A percentile compares a stretch with the other conserved stretches of the same genome.
phyloP scores from a whole-genome alignment of 805 yeast genomes.

The Candida bentonensis region DNA sequence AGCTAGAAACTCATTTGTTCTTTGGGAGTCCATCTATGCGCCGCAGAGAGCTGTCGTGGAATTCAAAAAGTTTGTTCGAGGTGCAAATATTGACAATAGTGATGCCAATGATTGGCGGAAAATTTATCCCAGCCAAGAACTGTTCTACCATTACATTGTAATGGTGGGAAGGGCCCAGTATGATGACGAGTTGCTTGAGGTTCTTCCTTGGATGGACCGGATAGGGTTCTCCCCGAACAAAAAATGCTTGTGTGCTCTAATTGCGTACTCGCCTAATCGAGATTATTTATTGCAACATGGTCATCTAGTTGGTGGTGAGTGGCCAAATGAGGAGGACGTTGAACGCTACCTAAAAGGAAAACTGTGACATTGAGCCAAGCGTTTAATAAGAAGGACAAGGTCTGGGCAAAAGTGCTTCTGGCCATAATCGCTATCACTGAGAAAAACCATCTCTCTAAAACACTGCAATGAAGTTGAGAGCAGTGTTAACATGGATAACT shows the following conservation, averaged over 20 bases:
- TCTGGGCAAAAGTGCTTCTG: too few species aligned
- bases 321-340: not conserved
- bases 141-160: constrained; percentile 41
- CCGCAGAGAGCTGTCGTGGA: constrained; percentile 48
- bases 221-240: constrained; percentile 30
- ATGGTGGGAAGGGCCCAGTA: constrained; percentile 35
- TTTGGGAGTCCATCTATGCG: constrained; percentile 42
- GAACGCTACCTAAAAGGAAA: not conserved
- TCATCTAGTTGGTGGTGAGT: not conserved
- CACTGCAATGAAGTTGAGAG: not conserved
- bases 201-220: constrained; percentile 42
- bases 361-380: too few species aligned
- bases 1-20: constrained; percentile 21
- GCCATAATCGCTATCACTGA: too few species aligned
- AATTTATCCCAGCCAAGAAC: constrained; percentile 30
- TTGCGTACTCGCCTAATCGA: constrained; percentile 21
- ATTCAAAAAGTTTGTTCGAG: constrained; percentile 31
- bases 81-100: constrained; percentile 18
- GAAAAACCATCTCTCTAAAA: too few species aligned
- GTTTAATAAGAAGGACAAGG: too few species aligned
- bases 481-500: constrained; percentile 7
- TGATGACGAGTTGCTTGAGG: constrained; percentile 32
- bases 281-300: not conserved
- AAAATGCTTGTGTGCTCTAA: constrained; percentile 26
- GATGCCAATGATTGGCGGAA: constrained; percentile 17